Conservation (phyloP, 208 protist genomes). For the Trypanosoma boissoni region DNA sequence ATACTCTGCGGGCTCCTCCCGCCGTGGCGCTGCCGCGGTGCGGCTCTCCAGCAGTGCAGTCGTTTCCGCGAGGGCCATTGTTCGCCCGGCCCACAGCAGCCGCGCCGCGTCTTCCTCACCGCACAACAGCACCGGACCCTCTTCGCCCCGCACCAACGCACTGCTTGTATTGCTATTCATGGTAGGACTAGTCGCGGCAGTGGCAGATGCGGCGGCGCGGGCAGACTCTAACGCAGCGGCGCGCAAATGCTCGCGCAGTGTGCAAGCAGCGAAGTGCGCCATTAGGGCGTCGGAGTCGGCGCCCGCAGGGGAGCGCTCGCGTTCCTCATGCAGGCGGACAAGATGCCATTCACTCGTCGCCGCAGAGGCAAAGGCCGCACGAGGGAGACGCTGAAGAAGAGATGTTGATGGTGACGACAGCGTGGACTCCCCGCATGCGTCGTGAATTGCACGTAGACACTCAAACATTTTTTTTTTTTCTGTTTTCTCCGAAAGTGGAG, state of each 20-base stretch:
- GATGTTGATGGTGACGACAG: background rate
- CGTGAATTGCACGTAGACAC: slow-evolving; percentile 30
- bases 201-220: background rate
- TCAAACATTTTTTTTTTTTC: slow-evolving; percentile 28
- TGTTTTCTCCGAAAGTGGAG: no score
- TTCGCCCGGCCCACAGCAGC: no score
- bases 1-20: no score
- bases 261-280: slow-evolving; percentile 5
- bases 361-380: slow-evolving; percentile 11
- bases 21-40: no score
- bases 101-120: no score
- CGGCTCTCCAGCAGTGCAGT: no score
- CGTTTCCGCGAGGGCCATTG: no score
- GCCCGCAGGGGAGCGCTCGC: background rate
- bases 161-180: background rate
- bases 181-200: background rate
- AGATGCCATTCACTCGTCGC: slow-evolving; percentile 14
- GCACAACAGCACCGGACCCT: background rate
- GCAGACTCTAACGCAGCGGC: slow-evolving; percentile 10
- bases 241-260: slow-evolving; percentile 14
- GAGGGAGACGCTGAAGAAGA: background rate
- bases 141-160: background rate
- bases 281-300: no score
- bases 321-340: slow-evolving; percentile 6
- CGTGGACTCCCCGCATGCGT: slow-evolving; percentile 5